A percentile compares a stretch with the other conserved stretches of the same genome.
phyloP scores from a whole-genome alignment of 2,329 filamentous ascomycete species.

The Ilyonectria robusta region DNA sequence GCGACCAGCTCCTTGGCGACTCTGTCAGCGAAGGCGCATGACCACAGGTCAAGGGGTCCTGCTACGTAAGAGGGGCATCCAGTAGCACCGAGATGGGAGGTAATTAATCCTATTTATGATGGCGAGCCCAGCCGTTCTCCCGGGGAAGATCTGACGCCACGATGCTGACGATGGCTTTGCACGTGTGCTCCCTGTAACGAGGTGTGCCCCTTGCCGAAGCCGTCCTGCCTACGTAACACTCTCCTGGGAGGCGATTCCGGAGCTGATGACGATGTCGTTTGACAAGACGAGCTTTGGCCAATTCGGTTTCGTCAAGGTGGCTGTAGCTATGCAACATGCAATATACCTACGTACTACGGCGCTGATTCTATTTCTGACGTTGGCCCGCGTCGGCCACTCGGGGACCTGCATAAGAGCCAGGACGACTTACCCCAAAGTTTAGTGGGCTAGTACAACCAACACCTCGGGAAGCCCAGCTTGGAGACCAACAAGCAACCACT shows the following conservation, averaged over 20 bases:
- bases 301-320: neutral
- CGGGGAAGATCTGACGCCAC: neutral
- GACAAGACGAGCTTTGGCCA: neutral
- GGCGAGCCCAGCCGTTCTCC: slow-evolving; percentile 12
- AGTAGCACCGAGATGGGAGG: slow-evolving; percentile 13
- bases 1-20: slow-evolving; percentile 29
- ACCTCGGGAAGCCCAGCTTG: slow-evolving; percentile 19
- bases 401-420: slow-evolving; percentile 27
- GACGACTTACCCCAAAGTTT: slow-evolving; percentile 17
- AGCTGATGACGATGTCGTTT: neutral
- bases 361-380: slow-evolving; percentile 9
- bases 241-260: neutral
- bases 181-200: neutral
- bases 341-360: neutral
- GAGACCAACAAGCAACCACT: slow-evolving; percentile 24
- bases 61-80: slow-evolving; percentile 1
- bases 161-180: neutral
- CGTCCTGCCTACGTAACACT: neutral
- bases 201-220: neutral
- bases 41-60: slow-evolving; percentile 27
- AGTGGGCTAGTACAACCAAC: slow-evolving; percentile 6
- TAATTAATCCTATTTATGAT: slow-evolving; percentile 7
- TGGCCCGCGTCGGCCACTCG: slow-evolving; percentile 8
- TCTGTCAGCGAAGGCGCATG: slow-evolving; percentile 25
- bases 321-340: neutral